A percentile compares a stretch with the other conserved stretches of the same genome.
These are phyloP conservation scores for Camelina laxa DNA, from an alignment of 345 rosid species.

Conservation along the genomic window DNA sequence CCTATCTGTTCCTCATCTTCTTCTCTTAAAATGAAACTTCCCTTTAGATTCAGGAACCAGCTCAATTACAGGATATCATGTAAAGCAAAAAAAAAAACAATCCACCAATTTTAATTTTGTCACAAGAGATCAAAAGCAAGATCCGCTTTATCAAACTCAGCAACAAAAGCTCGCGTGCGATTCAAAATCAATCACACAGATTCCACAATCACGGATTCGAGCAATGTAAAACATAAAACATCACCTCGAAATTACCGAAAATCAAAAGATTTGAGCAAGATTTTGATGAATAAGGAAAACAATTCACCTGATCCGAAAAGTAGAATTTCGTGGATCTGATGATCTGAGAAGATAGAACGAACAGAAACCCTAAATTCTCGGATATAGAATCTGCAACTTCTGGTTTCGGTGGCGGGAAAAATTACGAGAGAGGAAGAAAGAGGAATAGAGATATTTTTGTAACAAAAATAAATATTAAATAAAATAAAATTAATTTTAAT, in stretches of 20 bases:
- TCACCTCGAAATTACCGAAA: conserved; percentile 12
- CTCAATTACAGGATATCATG: conserved; percentile 10
- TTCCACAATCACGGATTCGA: conserved; percentile 20
- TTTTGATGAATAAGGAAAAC: background rate
- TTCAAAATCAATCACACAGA: background rate
- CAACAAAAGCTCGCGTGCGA: no score
- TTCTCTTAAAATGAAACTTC: no score
- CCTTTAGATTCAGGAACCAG: no score
- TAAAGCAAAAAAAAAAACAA: conserved; percentile 22
- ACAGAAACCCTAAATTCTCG: conserved; percentile 41
- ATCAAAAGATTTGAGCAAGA: background rate
- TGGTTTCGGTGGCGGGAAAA: conserved; percentile 28
- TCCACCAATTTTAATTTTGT: conserved; percentile 12
- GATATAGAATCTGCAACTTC: conserved; percentile 38
- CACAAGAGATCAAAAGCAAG: conserved; percentile 27
- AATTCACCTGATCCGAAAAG: conserved; percentile 36
- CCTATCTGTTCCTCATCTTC: no score
- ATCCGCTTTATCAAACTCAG: conserved; percentile 2
- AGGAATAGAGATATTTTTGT: conserved; percentile 5
- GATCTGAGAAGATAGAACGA: conserved; percentile 14
- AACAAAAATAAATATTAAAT: no score
- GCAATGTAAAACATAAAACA: background rate
- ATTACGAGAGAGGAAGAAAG: conserved; percentile 18
- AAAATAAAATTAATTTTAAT: no score
- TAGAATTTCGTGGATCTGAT: conserved; percentile 40